phyloP scores from a whole-genome alignment of 176 grass and related monocot genomes.

The Cenchrus americanus region DNA sequence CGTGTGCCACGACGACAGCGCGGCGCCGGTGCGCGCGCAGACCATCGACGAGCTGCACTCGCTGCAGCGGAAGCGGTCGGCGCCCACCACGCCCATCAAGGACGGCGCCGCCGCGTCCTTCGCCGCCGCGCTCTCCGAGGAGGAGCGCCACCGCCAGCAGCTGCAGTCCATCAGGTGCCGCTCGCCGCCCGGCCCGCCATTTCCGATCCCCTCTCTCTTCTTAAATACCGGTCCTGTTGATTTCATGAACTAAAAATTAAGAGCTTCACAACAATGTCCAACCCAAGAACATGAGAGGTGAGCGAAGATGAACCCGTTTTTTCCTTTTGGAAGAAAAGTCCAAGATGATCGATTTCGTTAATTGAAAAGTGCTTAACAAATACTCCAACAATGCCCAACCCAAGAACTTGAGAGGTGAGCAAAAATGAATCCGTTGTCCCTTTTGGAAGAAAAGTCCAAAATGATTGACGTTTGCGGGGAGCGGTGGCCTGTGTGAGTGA shows the following conservation, averaged over 20 bases:
- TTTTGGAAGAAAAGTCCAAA: neutral
- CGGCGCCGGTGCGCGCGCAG: slow-evolving; percentile 76
- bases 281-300: neutral
- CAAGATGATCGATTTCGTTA: too few relatives aligned
- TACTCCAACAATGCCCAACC: neutral
- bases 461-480: neutral
- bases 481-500: too few relatives aligned
- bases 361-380: neutral
- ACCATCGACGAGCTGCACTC: slow-evolving; percentile 99
- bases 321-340: neutral
- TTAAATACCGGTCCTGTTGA: too few relatives aligned
- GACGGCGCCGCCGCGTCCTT: slow-evolving; percentile 44
- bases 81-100: slow-evolving; percentile 82
- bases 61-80: slow-evolving; percentile 75
- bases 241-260: neutral
- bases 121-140: slow-evolving; percentile 62
- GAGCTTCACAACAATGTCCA: neutral
- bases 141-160: slow-evolving; percentile 66
- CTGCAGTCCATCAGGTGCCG: slow-evolving; percentile 90
- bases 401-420: neutral
- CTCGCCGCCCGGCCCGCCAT: neutral
- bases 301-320: neutral
- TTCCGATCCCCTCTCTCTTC: too few relatives aligned
- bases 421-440: neutral
- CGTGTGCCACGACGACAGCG: slow-evolving; percentile 97